Evolutionary conservation across 163 green algal genomes (phyloP), one percentile per base, ranked within the genome.

Genomic region (Dunaliella salina): DNA sequence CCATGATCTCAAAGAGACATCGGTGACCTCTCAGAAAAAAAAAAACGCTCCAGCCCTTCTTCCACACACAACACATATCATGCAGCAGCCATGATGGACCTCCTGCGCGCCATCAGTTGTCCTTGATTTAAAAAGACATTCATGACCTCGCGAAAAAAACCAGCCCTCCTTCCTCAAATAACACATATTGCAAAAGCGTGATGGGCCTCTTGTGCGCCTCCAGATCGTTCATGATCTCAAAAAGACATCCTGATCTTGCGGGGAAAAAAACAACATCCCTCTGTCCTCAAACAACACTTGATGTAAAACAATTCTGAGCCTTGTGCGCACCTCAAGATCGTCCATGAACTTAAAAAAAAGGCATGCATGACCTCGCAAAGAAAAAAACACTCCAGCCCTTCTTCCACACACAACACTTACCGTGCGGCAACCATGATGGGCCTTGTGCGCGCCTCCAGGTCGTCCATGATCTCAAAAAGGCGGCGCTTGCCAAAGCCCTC

Each of bases 51-150:
- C n/a, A n/a, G 8, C 40, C 40, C 40, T 12, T 12, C 24, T 75
- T 15, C 63, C 63, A 8, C 24, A 3, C 24, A 30, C 24, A 29
- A 1, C 4, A 75, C 63, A 5, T 12, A 75, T 12, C 91, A 86
- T n/a, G n/a, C n/a, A n/a, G n/a, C n/a, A n/a, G n/a, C n/a, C n/a
- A n/a, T n/a, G n/a, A n/a, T n/a, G n/a, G n/a, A n/a, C n/a, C n/a
- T n/a, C n/a, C 91, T 95, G 40, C 89, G 63, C 35, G 87, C 84
- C 89, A 89, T 85, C 79, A 90, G 79, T 87, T 85, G 72, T 88
- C 87, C 87, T 96, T 86, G 84, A 96, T 95, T 35, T 93, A 88
- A 89, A 97, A 97, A 87, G n/a, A n/a, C n/a, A n/a, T n/a, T n/a
- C n/a, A n/a, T n/a, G n/a, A n/a, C n/a, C n/a, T n/a, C n/a, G n/a